Base-by-base conservation (phyloP, 1,284 basidiomycete species). In the Ustilago crameri region DNA sequence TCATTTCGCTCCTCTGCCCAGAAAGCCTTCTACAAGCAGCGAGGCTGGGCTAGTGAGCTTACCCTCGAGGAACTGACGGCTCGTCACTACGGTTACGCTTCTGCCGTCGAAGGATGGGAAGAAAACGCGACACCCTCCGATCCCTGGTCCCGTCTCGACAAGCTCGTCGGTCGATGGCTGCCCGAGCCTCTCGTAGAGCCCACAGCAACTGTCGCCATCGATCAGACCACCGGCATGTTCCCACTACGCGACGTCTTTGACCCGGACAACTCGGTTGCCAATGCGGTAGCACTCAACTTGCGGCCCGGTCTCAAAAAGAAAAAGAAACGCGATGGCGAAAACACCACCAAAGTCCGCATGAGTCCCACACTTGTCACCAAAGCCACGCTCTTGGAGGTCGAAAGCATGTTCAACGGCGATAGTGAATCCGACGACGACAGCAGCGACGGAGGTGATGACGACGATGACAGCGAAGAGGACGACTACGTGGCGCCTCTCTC, bases 331-430 rank as follows among this genome's bases (percentile, higher is more conserved):
- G 57, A 65, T 2, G 67, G 67, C 37, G 63, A 63, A 3, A 58
- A 52, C 41, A 67, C 70, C 23, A 57, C 51, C 46, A 55, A 59
- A 44, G 35, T 51, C 30, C 32, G 60, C 3, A 71, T 71, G 63
- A 76, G 71, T 24, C 76, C 76, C 9, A 80, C 78, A 2, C 63
- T 80, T 23, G 65, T 79, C 45, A 83, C 80, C 43, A 77, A 72
- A 43, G 80, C 77, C 2, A 74, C 78, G 12, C 68, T 75, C 43
- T 53, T 65, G 44, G 78, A 83, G 46, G 81, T 82, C 20, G 61
- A 75, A 44, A 65, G 51, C 65, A 81, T 81, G 78, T 82, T 82
- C 59, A 82, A 80, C 47, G 80, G 80, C 34, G 71, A 76, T 44
- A 59, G 51, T 27, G 65, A 71, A 27, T 67, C 68, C 26, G 61